Conservation (phyloP, 2,329 filamentous ascomycete genomes). For the Incumbomyces lentus region DNA sequence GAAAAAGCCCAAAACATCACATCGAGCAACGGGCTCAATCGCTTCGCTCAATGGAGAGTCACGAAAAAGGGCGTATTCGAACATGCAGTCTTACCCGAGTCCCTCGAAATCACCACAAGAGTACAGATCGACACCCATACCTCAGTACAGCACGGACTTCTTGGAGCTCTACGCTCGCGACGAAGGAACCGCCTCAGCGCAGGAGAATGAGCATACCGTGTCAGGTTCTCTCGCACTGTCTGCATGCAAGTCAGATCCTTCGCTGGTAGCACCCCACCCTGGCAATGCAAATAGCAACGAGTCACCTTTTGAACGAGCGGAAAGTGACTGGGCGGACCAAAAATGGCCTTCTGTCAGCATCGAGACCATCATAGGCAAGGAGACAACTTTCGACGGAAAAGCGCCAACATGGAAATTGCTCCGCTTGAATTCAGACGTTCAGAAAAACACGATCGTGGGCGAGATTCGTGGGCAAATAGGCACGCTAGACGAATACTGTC, state of each 20-base stretch:
- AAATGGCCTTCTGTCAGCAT: conserved; percentile 43
- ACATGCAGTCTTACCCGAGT: conserved; percentile 54
- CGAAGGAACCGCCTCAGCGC: conserved; percentile 38
- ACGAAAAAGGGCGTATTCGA: conserved; percentile 52
- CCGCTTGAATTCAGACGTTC: conserved; percentile 43
- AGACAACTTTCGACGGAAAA: conserved; percentile 41
- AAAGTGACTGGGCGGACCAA: conserved; percentile 44
- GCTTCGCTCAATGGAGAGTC: conserved; percentile 54
- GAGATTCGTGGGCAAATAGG: conserved; percentile 72
- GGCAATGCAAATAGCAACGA: conserved; percentile 45
- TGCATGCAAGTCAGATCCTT: conserved; percentile 66
- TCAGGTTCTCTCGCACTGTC: conserved; percentile 64
- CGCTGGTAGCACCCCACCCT: conserved; percentile 56
- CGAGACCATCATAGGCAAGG: conserved; percentile 42
- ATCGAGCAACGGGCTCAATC: conserved; percentile 67
- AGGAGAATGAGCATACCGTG: conserved; percentile 69
- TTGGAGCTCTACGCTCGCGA: conserved; percentile 61
- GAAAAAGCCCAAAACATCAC: conserved; percentile 74
- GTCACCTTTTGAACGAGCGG: conserved; percentile 60
- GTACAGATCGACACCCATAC: conserved; percentile 55
- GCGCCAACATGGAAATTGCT: conserved; percentile 58
- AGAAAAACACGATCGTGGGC: conserved; percentile 47
- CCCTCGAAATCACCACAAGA: conserved; percentile 53
- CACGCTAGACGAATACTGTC: conserved; percentile 62
- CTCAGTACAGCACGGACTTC: conserved; percentile 65